phyloP scores from a whole-genome alignment of 2,329 filamentous ascomycete genomes.

The Lasiodiplodia hormozganensis region DNA sequence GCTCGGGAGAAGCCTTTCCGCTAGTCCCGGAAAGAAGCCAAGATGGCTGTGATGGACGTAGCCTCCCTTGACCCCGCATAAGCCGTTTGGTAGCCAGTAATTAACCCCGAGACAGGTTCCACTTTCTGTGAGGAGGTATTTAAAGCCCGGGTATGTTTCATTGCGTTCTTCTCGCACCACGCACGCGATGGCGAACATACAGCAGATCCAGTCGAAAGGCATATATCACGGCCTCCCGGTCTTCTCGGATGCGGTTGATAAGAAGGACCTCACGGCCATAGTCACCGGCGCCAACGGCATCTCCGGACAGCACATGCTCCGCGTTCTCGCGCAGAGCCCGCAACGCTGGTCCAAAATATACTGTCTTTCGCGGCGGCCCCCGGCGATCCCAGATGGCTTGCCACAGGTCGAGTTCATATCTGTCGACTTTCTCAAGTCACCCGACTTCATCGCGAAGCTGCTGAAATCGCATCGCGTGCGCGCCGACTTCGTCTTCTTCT shows the following conservation, averaged over 20 bases:
- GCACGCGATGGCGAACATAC: slow-evolving; percentile 3
- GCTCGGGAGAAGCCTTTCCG: background rate
- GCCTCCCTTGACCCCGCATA: slow-evolving; percentile 16
- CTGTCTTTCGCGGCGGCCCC: slow-evolving; percentile 56
- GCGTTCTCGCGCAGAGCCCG: slow-evolving; percentile 55
- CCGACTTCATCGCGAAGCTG: slow-evolving; percentile 45
- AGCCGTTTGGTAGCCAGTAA: background rate
- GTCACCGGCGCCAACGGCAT: slow-evolving; percentile 63
- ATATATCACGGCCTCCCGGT: slow-evolving; percentile 60
- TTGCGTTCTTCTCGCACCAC: background rate
- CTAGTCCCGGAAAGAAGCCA: background rate
- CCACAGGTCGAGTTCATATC: slow-evolving; percentile 53
- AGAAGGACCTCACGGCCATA: slow-evolving; percentile 57
- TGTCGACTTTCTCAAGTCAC: slow-evolving; percentile 49
- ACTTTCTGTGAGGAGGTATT: background rate
- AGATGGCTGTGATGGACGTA: background rate
- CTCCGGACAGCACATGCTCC: slow-evolving; percentile 59
- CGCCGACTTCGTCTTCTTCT: slow-evolving; percentile 60
- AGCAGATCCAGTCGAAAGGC: slow-evolving; percentile 42
- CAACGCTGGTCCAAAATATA: slow-evolving; percentile 61
- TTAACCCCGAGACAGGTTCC: background rate
- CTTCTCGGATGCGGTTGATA: slow-evolving; percentile 43
- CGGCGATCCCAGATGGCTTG: slow-evolving; percentile 45
- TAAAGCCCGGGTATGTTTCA: background rate
- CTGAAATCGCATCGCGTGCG: slow-evolving; percentile 44